Conservation (phyloP, 2,329 filamentous ascomycete species). For the Colletotrichum sp. region DNA sequence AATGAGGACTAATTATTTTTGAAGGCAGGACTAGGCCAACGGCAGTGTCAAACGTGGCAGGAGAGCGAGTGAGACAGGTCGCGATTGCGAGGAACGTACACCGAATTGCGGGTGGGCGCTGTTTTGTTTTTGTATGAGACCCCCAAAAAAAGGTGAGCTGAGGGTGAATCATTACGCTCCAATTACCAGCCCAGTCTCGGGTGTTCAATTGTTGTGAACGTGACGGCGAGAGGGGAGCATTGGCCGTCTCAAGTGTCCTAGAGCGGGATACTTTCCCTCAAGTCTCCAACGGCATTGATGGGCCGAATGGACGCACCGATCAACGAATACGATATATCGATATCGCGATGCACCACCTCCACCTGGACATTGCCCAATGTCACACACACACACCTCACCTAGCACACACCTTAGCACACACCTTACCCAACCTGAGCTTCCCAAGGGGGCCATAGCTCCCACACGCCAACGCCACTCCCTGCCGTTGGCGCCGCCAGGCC, state of each 20-base stretch:
- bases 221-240: not conserved
- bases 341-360: not conserved
- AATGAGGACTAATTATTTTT: not conserved
- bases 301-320: not conserved
- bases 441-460: not conserved
- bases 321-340: not conserved
- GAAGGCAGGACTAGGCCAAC: not conserved
- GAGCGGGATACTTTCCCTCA: not conserved
- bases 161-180: not conserved
- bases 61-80: not conserved
- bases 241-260: not conserved
- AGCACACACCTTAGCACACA: not conserved
- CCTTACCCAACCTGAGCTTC: not conserved
- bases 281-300: not conserved
- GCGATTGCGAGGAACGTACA: not conserved
- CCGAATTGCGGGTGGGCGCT: not conserved
- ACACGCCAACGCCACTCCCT: not conserved
- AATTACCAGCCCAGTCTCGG: not conserved
- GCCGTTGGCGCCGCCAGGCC: not conserved
- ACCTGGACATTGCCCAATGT: not conserved
- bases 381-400: not conserved
- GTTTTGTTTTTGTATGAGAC: not conserved
- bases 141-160: not conserved
- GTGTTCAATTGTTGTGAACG: not conserved
- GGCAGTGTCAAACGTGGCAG: not conserved